Evolutionary conservation across 2,329 filamentous ascomycete genomes (phyloP).

Genomic region (Ramularia endophylla): DNA sequence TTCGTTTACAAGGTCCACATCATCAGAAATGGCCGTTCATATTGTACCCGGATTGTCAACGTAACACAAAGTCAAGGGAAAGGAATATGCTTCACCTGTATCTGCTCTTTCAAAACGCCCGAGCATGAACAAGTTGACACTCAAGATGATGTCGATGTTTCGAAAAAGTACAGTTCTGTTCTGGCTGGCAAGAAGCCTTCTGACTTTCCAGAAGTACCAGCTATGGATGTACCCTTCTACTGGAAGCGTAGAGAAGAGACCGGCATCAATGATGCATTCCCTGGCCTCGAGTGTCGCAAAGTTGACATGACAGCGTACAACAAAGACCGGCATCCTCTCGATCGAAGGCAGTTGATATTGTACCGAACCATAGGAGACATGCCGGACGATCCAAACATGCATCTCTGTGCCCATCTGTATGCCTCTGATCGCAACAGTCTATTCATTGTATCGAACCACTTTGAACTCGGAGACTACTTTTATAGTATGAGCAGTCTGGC

Average conservation of each 20-base stretch:
- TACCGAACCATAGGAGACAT: slow-evolving; percentile 41
- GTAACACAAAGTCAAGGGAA: slow-evolving; percentile 43
- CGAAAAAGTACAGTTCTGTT: slow-evolving; percentile 30
- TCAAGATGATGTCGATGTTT: slow-evolving; percentile 33
- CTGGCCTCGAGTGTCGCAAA: slow-evolving; percentile 45
- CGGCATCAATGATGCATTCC: slow-evolving; percentile 36
- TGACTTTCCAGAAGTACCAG: slow-evolving; percentile 30
- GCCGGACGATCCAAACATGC: slow-evolving; percentile 44
- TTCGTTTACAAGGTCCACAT: slow-evolving; percentile 48
- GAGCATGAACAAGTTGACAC: slow-evolving; percentile 31
- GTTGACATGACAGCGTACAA: slow-evolving; percentile 50
- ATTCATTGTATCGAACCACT: slow-evolving; percentile 46
- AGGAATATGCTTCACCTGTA: slow-evolving; percentile 47
- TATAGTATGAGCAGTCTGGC: slow-evolving; percentile 43
- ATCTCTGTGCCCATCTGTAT: slow-evolving; percentile 53
- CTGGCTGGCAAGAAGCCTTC: slow-evolving; percentile 30
- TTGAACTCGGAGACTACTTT: slow-evolving; percentile 37
- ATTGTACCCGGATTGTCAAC: slow-evolving; percentile 48
- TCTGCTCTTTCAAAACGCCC: slow-evolving; percentile 47
- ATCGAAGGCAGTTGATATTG: slow-evolving; percentile 38
- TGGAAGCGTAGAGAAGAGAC: slow-evolving; percentile 30
- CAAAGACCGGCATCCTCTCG: slow-evolving; percentile 29
- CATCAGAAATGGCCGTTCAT: slow-evolving; percentile 47
- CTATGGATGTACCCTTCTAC: slow-evolving; percentile 33
- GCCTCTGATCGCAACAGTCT: slow-evolving; percentile 52